Evolutionary conservation across 495 filamentous ascomycete species (phyloP), one percentile per base, ranked within the genome.

Genomic region (Tuber melanosporum): DNA sequence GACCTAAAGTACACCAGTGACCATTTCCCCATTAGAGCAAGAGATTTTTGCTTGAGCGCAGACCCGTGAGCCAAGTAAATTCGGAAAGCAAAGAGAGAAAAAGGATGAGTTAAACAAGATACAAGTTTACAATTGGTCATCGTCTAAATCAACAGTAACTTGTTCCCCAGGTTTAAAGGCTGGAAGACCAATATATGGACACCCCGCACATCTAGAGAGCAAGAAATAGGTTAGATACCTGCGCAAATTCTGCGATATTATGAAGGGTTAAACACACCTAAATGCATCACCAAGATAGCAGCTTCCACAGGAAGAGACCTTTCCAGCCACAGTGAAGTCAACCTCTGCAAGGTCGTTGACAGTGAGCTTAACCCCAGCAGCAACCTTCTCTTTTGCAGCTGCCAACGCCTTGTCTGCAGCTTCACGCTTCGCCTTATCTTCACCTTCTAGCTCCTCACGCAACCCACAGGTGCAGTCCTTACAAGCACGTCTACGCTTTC

Each of bases 391-490:
- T 74, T 88, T 86, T 45, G 86, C 85, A 14, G 87, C 86, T 32
- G 89, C 88, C 17, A 93, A 84, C 9, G 86, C 86, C 76, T 86
- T 84, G 79, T 92, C 89, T 41, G 91, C 91, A 14, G 87, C 84
- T 12, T 86, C 85, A 41, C 92, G 88, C 76, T 91, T 91, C 71
- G 89, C 89, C 69, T 87, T 87, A 80, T 98, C 94, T 85, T 97
- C 93, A 10, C 90, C 92, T 78, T 92, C 92, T 62, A 97, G 84
- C 77, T 89, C 87, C 79, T 92, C 88, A 4, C 92, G 91, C 6
- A 99, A 88, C 57, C 96, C 95, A 82, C 95, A 99, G 7, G 93
- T 96, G 86, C 95, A 99, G 86, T 99, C 95, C 85, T 98, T 98
- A 87, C 95, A 99, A 75, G 95, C 94, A 74, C 94, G 89, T 76